These are phyloP conservation scores for Ceratocystis smalleyi DNA, from an alignment of 2,329 filamentous ascomycete genomes.

Conservation along the genomic window DNA sequence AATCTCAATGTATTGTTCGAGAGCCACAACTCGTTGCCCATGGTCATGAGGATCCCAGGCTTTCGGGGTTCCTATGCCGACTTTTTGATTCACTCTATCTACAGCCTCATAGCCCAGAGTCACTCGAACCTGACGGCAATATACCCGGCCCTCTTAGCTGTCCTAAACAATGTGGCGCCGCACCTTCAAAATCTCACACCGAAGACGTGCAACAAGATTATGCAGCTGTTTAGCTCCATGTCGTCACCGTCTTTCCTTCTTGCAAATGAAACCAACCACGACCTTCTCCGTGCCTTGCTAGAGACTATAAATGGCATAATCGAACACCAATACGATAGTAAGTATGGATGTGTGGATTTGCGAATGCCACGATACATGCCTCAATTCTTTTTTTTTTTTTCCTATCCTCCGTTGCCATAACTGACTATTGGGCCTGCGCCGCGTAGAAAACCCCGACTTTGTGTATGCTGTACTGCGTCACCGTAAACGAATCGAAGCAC, in stretches of 20 bases:
- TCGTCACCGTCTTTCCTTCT: conserved; percentile 83
- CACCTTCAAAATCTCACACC: conserved; percentile 64
- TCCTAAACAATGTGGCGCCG: conserved; percentile 84
- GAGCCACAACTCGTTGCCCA: conserved; percentile 72
- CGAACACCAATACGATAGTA: conserved; percentile 72
- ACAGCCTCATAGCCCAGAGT: conserved; percentile 76
- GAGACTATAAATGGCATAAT: conserved; percentile 82
- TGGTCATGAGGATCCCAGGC: conserved; percentile 62
- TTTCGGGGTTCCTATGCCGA: conserved; percentile 88
- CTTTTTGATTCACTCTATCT: conserved; percentile 88
- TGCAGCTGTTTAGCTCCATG: conserved; percentile 84
- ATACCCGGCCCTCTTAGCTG: conserved; percentile 78
- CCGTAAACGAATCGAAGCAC: conserved; percentile 65
- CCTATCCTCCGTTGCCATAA: neutral
- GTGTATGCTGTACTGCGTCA: conserved; percentile 67
- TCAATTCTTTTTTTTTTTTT: too few relatives aligned
- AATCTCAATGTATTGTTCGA: conserved; percentile 82
- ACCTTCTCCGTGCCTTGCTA: conserved; percentile 62
- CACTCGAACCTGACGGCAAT: conserved; percentile 82
- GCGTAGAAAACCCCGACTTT: conserved; percentile 60
- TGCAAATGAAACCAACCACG: conserved; percentile 81
- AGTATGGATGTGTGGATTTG: conserved; percentile 22
- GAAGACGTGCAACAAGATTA: conserved; percentile 60
- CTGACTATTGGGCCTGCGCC: neutral
- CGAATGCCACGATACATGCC: neutral